Evolutionary conservation across 192 early-diverging fungal genomes (phyloP).

Genomic region (Rhizophagus prolifer): DNA sequence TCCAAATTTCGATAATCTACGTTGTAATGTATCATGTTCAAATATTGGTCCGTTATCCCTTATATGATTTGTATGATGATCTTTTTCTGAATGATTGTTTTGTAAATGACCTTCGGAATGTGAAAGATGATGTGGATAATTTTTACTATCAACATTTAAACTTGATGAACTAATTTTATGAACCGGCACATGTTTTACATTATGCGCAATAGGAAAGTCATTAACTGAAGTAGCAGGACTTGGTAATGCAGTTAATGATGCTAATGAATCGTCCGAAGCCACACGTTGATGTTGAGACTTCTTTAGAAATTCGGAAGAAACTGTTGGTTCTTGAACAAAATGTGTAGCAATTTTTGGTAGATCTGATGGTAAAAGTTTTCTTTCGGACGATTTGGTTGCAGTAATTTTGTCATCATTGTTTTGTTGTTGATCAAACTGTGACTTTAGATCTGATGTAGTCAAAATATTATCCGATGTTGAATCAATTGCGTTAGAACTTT

Average conservation of each 20-base stretch:
- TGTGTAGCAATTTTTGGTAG: not conserved
- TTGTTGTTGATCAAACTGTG: not conserved
- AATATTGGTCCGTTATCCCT: not conserved
- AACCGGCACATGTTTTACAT: not conserved
- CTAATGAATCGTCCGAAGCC: constrained; percentile 10
- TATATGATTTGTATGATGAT: not conserved
- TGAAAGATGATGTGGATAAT: not conserved
- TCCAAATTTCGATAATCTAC: constrained; percentile 1
- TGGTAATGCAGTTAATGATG: constrained; percentile 9
- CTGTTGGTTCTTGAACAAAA: not conserved
- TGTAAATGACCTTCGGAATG: not conserved
- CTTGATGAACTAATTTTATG: not conserved
- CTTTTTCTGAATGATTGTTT: not conserved
- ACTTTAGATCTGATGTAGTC: not conserved
- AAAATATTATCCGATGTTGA: not conserved
- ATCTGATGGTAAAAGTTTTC: not conserved
- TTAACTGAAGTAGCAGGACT: constrained; percentile 26
- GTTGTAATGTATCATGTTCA: not conserved
- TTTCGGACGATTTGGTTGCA: not conserved
- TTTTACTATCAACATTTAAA: not conserved
- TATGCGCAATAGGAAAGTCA: constrained; percentile 9
- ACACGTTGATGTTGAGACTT: constrained; percentile 8
- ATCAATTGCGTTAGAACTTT: no score
- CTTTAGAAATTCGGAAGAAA: not conserved
- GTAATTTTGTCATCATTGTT: not conserved